phyloP scores from a whole-genome alignment of 108 stramenopile species.

The Skeletonema costatum region DNA sequence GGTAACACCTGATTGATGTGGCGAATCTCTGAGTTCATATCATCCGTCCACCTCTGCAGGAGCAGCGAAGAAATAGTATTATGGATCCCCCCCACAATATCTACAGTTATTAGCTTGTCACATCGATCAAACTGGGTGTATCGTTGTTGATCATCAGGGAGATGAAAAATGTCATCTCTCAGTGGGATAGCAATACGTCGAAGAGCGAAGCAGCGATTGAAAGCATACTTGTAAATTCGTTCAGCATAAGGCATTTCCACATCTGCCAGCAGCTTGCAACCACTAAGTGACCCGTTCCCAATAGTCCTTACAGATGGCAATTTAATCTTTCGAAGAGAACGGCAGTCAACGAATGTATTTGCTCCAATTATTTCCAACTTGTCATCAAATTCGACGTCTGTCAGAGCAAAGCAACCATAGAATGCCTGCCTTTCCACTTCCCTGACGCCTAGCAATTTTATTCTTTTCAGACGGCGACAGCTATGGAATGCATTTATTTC shows the following conservation, averaged over 20 bases:
- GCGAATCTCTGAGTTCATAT: not conserved
- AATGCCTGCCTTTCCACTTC: not conserved
- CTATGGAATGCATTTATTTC: not conserved
- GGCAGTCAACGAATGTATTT: not conserved
- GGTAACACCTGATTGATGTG: not conserved
- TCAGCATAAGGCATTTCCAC: not conserved
- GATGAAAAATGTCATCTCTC: not conserved
- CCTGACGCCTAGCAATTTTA: not conserved
- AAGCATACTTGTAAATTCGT: not conserved
- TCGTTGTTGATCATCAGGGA: not conserved
- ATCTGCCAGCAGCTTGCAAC: not conserved
- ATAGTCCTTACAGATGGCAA: not conserved
- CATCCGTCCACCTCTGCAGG: not conserved
- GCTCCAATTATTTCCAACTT: not conserved
- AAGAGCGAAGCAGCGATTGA: not conserved
- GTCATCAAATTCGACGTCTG: not conserved
- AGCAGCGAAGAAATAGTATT: not conserved
- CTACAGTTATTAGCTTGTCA: not conserved
- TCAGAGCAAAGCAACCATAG: not conserved
- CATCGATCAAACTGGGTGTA: not conserved
- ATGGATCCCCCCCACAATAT: not conserved
- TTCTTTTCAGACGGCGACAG: not conserved
- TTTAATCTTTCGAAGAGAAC: not conserved
- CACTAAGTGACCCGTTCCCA: not conserved
- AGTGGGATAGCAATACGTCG: not conserved